Percentiles rank a stretch among this genome's conserved stretches.
Evolutionary conservation across 495 filamentous ascomycete genomes (phyloP).

Genomic region (Sordaria brevicollis): DNA sequence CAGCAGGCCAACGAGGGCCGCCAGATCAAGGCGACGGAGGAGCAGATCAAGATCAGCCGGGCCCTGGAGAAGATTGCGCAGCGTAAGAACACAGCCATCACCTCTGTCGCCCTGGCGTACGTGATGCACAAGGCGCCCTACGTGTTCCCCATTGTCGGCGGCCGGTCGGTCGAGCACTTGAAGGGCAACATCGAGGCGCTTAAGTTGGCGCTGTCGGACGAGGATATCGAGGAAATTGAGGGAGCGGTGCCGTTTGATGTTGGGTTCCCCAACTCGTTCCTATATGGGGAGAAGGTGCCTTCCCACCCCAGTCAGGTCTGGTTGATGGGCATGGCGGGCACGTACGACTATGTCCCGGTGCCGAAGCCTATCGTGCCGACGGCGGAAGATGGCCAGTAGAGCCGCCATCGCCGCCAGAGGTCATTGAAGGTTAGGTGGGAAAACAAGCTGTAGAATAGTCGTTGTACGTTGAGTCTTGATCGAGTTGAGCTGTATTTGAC

Average conservation of each 20-base stretch:
- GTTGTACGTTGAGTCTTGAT: background rate
- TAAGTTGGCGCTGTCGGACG: slow-evolving; percentile 39
- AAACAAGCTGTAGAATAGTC: background rate
- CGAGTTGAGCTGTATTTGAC: background rate
- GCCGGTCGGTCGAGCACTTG: slow-evolving; percentile 47
- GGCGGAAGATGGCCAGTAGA: slow-evolving; percentile 22
- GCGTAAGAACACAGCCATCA: slow-evolving; percentile 39
- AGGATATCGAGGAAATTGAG: slow-evolving; percentile 60
- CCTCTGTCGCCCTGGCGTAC: slow-evolving; percentile 60
- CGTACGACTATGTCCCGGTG: slow-evolving; percentile 33
- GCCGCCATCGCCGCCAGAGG: background rate
- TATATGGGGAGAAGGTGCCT: slow-evolving; percentile 31
- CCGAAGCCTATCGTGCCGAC: slow-evolving; percentile 20
- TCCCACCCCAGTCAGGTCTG: slow-evolving; percentile 31
- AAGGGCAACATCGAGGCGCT: slow-evolving; percentile 61
- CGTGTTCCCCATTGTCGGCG: slow-evolving; percentile 67
- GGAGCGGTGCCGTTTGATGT: slow-evolving; percentile 47
- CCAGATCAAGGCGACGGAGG: slow-evolving; percentile 8
- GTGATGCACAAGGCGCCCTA: slow-evolving; percentile 64
- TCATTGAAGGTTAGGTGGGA: background rate
- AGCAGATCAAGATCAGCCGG: slow-evolving; percentile 41
- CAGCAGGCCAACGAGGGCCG: slow-evolving; percentile 17
- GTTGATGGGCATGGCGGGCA: slow-evolving; percentile 33
- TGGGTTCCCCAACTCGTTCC: slow-evolving; percentile 50
- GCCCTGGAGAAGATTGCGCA: slow-evolving; percentile 50